Conservation (phyloP, 73 alveolate genomes). For the Paraurostyla sp. region DNA sequence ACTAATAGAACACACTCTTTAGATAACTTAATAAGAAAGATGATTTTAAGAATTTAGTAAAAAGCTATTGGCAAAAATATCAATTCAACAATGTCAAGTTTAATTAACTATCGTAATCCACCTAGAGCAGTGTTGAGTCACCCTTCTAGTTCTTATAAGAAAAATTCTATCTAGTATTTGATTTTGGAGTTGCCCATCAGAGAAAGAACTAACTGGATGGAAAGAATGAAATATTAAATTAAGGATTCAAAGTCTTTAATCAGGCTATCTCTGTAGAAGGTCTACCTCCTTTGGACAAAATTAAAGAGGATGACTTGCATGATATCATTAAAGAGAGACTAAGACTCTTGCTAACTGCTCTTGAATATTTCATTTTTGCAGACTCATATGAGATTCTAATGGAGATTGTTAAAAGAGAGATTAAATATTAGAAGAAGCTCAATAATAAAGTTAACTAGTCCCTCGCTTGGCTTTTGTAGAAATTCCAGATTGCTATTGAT, state of each 20-base stretch:
- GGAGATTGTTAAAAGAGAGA: not conserved
- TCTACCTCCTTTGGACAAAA: not conserved
- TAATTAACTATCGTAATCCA: not conserved
- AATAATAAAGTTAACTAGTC: not conserved
- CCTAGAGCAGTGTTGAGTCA: not conserved
- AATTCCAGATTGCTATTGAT: slow-evolving; percentile 45
- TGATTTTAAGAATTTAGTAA: not conserved
- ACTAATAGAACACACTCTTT: not conserved
- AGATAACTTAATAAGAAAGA: not conserved
- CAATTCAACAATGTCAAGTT: not conserved
- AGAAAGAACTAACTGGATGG: not conserved
- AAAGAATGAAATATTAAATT: not conserved
- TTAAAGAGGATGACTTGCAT: not conserved
- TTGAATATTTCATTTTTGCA: slow-evolving; percentile 20
- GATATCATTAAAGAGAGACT: not conserved
- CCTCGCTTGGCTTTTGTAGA: not conserved
- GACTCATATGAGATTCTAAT: slow-evolving; percentile 29
- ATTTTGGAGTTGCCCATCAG: not conserved
- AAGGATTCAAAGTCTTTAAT: slow-evolving; percentile 1
- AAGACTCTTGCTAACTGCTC: not conserved
- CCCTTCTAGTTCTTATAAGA: not conserved
- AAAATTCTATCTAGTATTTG: not conserved
- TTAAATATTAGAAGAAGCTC: not conserved
- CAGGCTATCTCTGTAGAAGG: not conserved
- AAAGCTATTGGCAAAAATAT: slow-evolving; percentile 21